These are phyloP conservation scores for Saururus chinensis DNA, from an alignment of 164 flowering plant genomes.

Conservation along the genomic window DNA sequence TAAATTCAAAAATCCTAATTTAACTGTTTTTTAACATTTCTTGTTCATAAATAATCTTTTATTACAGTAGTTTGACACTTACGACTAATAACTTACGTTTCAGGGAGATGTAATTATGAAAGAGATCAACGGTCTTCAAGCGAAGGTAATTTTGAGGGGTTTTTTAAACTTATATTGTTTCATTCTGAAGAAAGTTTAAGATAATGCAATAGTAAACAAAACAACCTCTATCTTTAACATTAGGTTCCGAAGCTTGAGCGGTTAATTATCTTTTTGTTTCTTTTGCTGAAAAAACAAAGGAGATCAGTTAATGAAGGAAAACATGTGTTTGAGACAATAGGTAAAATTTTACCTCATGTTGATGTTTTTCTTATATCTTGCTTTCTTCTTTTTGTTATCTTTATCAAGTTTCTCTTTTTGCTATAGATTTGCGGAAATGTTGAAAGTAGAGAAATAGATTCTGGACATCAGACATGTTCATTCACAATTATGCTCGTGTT, in stretches of 20 bases:
- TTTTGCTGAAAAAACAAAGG: conserved; percentile 30
- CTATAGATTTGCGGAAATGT: conserved; percentile 36
- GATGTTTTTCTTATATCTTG: neutral
- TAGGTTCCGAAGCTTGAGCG: neutral
- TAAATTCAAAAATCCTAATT: neutral
- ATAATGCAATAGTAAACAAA: no score
- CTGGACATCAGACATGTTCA: no score
- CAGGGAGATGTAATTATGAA: conserved; percentile 71
- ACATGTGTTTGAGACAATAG: conserved; percentile 42
- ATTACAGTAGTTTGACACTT: no score
- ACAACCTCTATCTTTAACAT: no score
- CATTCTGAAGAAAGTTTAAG: no score
- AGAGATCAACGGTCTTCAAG: conserved; percentile 55
- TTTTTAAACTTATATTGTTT: no score
- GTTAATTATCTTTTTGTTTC: neutral
- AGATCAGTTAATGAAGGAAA: conserved; percentile 54
- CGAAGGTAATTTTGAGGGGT: conserved; percentile 28
- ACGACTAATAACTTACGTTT: neutral
- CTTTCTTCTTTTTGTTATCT: neutral
- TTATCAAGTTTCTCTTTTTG: neutral
- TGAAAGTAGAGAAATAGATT: conserved; percentile 13
- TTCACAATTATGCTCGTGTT: no score
- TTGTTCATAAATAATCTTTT: no score
- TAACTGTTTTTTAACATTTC: neutral
- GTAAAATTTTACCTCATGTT: conserved; percentile 16